A percentile compares a stretch with the other conserved stretches of the same genome.
phyloP scores from a whole-genome alignment of 371 early-diverging fungal genomes.

The Nosema bombycis region DNA sequence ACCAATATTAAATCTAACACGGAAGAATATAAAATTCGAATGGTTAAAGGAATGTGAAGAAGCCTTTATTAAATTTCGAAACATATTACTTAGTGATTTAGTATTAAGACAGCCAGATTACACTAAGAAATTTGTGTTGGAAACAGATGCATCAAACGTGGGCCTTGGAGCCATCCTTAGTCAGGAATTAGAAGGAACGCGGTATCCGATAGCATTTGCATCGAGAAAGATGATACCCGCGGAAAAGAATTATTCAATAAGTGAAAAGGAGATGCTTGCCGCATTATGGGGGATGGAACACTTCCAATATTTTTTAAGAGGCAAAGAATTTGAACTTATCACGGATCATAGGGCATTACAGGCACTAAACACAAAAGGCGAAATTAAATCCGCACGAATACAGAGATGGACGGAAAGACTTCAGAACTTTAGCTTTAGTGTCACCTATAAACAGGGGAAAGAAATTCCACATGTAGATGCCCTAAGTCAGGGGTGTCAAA shows the following conservation, averaged over 20 bases:
- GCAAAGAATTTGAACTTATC: slow-evolving; percentile 36
- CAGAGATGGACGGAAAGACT: slow-evolving; percentile 40
- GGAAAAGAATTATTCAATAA: slow-evolving; percentile 43
- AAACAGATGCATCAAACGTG: slow-evolving; percentile 50
- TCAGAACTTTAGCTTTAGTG: slow-evolving; percentile 24
- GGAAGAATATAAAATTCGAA: background rate
- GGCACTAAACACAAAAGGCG: slow-evolving; percentile 24
- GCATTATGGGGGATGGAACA: slow-evolving; percentile 39
- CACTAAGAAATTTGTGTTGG: slow-evolving; percentile 32
- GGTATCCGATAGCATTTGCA: slow-evolving; percentile 8
- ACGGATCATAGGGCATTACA: slow-evolving; percentile 59
- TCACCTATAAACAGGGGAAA: slow-evolving; percentile 28
- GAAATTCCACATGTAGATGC: slow-evolving; percentile 27
- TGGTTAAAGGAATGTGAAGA: slow-evolving; percentile 10
- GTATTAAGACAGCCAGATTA: slow-evolving; percentile 31
- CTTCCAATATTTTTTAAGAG: slow-evolving; percentile 42
- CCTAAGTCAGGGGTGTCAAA: slow-evolving; percentile 40
- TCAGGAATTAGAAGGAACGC: slow-evolving; percentile 30
- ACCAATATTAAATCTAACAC: background rate
- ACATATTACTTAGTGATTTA: background rate
- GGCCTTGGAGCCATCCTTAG: slow-evolving; percentile 45
- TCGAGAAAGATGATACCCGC: slow-evolving; percentile 28
- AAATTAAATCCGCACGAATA: slow-evolving; percentile 4
- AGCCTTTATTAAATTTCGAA: slow-evolving; percentile 11
- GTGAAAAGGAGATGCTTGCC: slow-evolving; percentile 50